phyloP scores from a whole-genome alignment of 2,329 filamentous ascomycete genomes.

The Aspergillus sp. region DNA sequence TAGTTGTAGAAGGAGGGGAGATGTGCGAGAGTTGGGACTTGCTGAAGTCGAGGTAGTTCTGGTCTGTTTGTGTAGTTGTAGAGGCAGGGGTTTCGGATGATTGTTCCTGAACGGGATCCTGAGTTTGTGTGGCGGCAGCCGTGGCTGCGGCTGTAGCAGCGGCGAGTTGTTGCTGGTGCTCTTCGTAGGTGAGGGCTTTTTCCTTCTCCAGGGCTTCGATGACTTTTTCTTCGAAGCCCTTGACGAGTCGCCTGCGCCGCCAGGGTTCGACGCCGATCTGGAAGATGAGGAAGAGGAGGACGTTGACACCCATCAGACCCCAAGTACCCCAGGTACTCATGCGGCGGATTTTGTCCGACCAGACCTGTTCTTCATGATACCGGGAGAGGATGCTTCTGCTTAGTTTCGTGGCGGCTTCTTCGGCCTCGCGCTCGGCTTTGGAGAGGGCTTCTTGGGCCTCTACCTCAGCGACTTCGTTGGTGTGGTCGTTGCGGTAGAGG shows the following conservation, averaged over 20 bases:
- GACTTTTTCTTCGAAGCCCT: slow-evolving; percentile 73
- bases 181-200: slow-evolving; percentile 29
- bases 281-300: slow-evolving; percentile 76
- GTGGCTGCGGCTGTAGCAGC: neutral
- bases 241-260: slow-evolving; percentile 72
- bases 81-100: neutral
- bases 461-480: slow-evolving; percentile 78
- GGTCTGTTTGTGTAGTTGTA: neutral
- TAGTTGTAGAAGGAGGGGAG: slow-evolving; percentile 19
- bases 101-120: neutral
- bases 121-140: neutral
- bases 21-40: slow-evolving; percentile 18
- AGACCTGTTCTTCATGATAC: slow-evolving; percentile 98
- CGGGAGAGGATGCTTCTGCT: slow-evolving; percentile 78
- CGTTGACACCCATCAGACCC: slow-evolving; percentile 95
- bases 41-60: slow-evolving; percentile 10
- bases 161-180: neutral
- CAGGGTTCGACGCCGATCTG: slow-evolving; percentile 91
- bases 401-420: slow-evolving; percentile 67
- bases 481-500: slow-evolving; percentile 85
- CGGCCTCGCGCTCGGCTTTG: slow-evolving; percentile 69
- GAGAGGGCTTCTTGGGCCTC: slow-evolving; percentile 65
- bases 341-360: slow-evolving; percentile 92
- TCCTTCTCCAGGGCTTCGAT: slow-evolving; percentile 63
- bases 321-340: slow-evolving; percentile 99